Base-by-base conservation (phyloP, 805 yeast genomes). In the Zygoascus tannicola region DNA sequence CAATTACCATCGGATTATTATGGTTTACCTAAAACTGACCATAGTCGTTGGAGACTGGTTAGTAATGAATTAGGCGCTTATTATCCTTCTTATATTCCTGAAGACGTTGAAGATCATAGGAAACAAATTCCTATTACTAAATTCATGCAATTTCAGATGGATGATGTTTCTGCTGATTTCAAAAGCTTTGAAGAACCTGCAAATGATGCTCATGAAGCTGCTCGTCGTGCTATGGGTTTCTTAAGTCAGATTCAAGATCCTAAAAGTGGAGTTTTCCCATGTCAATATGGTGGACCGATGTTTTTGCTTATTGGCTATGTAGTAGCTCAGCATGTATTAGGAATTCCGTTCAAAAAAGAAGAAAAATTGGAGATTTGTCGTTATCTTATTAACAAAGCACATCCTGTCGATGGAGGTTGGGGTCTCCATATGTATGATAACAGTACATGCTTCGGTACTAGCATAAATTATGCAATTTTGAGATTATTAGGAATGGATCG, bases 361-460 rank as follows among this genome's bases (percentile, higher is more conserved):
- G 75, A 73, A 54, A 69, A 69, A 50, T 64, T 65, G 12, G 99
- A 92, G 62, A 64, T 92, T 57, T 76, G 83, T 22, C 71, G 98
- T 47, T 92, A 88, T 58, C 64, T 92, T 15, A 85, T 86, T n/a
- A 92, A 92, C 59, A 75, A 85, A 0, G 81, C 97, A 0, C 96
- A 92, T 59, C 97, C 97, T 0, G 95, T 88, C 0, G 98, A 92
- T 62, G 99, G 99, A n/a, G 99, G 98, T 2, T 92, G 99, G 99
- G 99, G 99, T 0, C 69, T 92, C 32, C 97, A 92, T 60, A 76
- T 87, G 3, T 79, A 77, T 41, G 99, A 92, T 59, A 92, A 90
- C 60, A 80, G 92, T 5, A 92, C 99, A 0, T 92, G 92, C 52
- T 88, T 88, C 60, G 98, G 99, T 4, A 92, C 99, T 1, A 70